Base-by-base conservation (phyloP, 164 flowering plant species). In the Amborella trichopoda region DNA sequence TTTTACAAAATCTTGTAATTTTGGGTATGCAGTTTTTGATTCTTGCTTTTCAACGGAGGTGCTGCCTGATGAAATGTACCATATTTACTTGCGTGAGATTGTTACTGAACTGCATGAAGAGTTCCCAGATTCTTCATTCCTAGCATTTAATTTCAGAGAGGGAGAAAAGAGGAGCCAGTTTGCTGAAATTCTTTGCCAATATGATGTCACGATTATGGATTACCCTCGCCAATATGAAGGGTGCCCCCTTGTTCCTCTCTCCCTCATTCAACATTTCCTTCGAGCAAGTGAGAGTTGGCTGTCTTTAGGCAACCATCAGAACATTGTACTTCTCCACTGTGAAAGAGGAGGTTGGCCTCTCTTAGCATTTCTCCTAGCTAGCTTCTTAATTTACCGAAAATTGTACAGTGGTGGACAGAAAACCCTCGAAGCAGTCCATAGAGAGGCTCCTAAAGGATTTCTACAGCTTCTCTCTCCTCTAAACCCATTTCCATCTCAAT, bases 271-370 rank as follows among this genome's bases (percentile, higher is more conserved):
- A 44, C 96, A 93, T 64, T 83, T 93, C 49, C 85, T 93, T 47
- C 78, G 80, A 45, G 79, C 74, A 34, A 77, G 89, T 50, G 96
- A 88, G 65, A 75, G 69, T 63, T 93, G 99, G 99, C 80, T 93
- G 40, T 72, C 73, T 5, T 58, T 54, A 54, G 77, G 77, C 41
- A 77, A 71, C 55, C 75, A 77, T 26, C 91, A 84, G 40, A 80
- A 88, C 58, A 53, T 93, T 45, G 59, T 93, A 49, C 71, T 88
- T 54, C 70, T 93, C 8, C 99, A 93, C 40, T 88, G 95, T 58
- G 99, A 93, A 72, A 75, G 96, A 67, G 99, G 99, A 17, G 94
- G 88, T 38, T 93, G 99, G 99, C 94, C 94, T 3, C 77, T 93
- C 25, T 63, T 93, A 44, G 96, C 96, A 2, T 88, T 88, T 56